Conservation (phyloP, 2,329 filamentous ascomycete genomes). For the Coniochaeta sp. region DNA sequence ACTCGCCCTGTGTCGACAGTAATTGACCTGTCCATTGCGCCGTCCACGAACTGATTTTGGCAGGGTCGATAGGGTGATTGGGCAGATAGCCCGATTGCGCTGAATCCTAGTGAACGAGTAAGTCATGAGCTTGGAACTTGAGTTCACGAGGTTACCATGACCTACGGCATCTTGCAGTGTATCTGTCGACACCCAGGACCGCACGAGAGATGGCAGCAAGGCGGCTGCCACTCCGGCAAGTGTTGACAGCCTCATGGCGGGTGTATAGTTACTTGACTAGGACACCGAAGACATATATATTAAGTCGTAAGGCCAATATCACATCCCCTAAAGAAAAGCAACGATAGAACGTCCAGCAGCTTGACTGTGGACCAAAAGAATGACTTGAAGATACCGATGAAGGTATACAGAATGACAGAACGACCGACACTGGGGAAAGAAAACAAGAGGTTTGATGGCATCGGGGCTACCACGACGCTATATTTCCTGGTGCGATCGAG, state of each 20-base stretch:
- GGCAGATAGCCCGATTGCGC: conserved; percentile 28
- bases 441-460: neutral
- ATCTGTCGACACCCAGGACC: neutral
- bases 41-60: conserved; percentile 14
- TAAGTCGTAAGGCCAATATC: neutral
- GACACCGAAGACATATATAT: neutral
- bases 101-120: conserved; percentile 12
- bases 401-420: neutral
- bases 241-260: neutral
- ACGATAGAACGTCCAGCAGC: neutral
- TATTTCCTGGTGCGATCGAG: neutral
- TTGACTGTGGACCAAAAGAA: neutral
- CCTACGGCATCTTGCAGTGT: neutral
- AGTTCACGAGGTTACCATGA: neutral
- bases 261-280: neutral
- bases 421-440: neutral
- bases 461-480: neutral
- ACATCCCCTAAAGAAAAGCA: neutral
- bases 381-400: neutral
- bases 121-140: neutral
- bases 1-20: neutral
- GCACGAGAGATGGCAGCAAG: neutral
- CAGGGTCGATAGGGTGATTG: conserved; percentile 33
- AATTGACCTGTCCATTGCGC: neutral
- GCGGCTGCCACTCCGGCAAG: neutral